phyloP scores from a whole-genome alignment of 2,329 filamentous ascomycete species.

The Annulohypoxylon truncatum region DNA sequence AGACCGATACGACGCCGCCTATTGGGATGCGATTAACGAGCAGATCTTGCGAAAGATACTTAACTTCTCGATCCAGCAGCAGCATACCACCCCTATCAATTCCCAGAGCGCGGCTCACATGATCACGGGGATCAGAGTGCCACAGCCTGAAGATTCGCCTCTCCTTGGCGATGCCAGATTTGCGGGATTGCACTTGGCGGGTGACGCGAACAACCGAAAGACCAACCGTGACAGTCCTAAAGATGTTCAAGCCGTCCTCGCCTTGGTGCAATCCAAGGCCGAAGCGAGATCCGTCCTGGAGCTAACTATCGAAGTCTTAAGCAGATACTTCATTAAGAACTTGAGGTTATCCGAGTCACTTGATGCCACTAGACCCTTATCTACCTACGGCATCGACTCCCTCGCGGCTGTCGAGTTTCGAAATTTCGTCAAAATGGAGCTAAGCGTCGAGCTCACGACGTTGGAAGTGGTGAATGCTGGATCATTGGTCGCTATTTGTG shows the following conservation, averaged over 20 bases:
- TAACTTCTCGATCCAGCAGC: constrained; percentile 40
- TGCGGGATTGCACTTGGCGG: constrained; percentile 18
- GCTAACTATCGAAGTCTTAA: constrained; percentile 40
- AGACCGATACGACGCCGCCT: constrained; percentile 25
- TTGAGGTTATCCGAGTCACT: constrained; percentile 45
- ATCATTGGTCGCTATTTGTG: constrained; percentile 43
- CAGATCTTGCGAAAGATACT: constrained; percentile 34
- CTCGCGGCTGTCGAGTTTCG: constrained; percentile 49
- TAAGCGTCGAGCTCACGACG: constrained; percentile 45
- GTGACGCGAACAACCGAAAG: neutral
- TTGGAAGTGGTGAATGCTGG: constrained; percentile 48
- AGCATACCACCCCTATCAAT: neutral
- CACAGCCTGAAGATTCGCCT: constrained; percentile 42
- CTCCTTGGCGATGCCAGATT: constrained; percentile 46
- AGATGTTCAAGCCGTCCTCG: constrained; percentile 12
- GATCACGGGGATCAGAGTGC: constrained; percentile 45
- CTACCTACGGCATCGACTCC: constrained; percentile 48
- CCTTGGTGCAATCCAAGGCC: constrained; percentile 19
- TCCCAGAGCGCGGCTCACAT: constrained; percentile 24
- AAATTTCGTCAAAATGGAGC: constrained; percentile 42
- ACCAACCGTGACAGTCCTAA: neutral
- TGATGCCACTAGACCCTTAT: constrained; percentile 42
- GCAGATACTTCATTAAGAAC: constrained; percentile 41
- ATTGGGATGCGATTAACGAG: constrained; percentile 39
- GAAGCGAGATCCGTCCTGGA: constrained; percentile 34